Evolutionary conservation across 176 grass and related monocot genomes (phyloP).

Genomic region (Saccharum officinarum): DNA sequence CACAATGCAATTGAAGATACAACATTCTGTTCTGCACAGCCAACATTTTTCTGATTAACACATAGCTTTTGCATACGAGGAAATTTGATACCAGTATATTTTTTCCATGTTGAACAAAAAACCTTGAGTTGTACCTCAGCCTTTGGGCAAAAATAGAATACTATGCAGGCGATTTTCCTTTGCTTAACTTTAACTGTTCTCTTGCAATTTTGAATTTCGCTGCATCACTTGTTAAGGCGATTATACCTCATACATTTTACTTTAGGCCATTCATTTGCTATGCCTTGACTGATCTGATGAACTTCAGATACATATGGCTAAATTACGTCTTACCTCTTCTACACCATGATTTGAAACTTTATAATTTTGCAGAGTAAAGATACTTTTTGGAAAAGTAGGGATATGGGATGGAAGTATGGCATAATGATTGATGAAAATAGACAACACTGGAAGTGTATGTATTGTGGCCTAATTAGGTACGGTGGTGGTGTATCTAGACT

Average conservation of each 20-base stretch:
- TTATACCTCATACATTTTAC: slow-evolving; percentile 17
- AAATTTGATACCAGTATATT: slow-evolving; percentile 15
- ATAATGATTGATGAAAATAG: slow-evolving; percentile 76
- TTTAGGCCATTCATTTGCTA: slow-evolving; percentile 31
- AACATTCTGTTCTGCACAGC: slow-evolving; percentile 5
- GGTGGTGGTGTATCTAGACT: slow-evolving; percentile 93
- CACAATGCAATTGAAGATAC: neutral
- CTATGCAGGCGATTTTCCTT: neutral
- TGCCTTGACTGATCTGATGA: slow-evolving; percentile 29
- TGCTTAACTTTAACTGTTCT: neutral
- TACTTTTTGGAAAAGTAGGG: slow-evolving; percentile 65
- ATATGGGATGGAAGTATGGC: slow-evolving; percentile 78
- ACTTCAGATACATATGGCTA: slow-evolving; percentile 22
- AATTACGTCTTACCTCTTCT: slow-evolving; percentile 17
- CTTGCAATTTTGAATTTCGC: slow-evolving; percentile 14
- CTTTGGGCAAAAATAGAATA: neutral
- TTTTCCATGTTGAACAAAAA: neutral
- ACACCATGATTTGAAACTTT: slow-evolving; percentile 16
- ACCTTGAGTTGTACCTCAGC: neutral
- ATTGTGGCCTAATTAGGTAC: slow-evolving; percentile 77
- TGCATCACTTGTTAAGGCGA: neutral
- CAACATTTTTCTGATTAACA: slow-evolving; percentile 12
- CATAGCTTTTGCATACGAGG: neutral
- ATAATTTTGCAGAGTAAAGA: slow-evolving; percentile 41
- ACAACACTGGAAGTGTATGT: slow-evolving; percentile 87